These are phyloP conservation scores for Nectriaceae sp. DNA, from an alignment of 2,329 filamentous ascomycete genomes.

Conservation along the genomic window DNA sequence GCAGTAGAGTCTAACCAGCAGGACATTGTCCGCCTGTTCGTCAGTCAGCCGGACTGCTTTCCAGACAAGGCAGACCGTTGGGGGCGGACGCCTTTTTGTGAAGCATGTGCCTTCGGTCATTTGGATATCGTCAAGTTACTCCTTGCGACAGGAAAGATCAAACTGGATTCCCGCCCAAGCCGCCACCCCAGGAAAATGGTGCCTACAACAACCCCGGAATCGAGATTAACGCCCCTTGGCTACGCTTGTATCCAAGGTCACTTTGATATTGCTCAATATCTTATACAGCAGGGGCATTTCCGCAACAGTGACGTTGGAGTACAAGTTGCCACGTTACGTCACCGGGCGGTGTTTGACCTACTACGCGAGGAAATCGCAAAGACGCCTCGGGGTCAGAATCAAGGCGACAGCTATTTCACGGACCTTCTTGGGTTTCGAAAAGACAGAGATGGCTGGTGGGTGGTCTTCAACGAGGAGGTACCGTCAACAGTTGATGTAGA, in stretches of 20 bases:
- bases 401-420: no score
- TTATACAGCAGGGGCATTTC: background rate
- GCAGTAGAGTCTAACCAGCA: no score
- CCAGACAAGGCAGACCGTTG: no score
- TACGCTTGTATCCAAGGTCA: background rate
- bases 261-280: background rate
- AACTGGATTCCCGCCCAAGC: background rate
- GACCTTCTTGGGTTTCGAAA: no score
- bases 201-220: no score
- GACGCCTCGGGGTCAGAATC: background rate
- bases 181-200: background rate
- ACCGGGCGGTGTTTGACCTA: background rate
- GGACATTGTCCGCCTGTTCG: background rate
- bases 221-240: no score
- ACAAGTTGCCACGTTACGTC: background rate
- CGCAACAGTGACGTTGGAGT: background rate
- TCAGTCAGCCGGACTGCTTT: background rate
- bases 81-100: background rate
- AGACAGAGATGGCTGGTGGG: no score
- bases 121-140: background rate
- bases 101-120: background rate
- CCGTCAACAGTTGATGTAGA: no score
- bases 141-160: background rate
- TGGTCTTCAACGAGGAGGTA: no score
- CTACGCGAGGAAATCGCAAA: background rate